Conservation (phyloP, 768 basidiomycete genomes). For the Filobasidium wieringae region DNA sequence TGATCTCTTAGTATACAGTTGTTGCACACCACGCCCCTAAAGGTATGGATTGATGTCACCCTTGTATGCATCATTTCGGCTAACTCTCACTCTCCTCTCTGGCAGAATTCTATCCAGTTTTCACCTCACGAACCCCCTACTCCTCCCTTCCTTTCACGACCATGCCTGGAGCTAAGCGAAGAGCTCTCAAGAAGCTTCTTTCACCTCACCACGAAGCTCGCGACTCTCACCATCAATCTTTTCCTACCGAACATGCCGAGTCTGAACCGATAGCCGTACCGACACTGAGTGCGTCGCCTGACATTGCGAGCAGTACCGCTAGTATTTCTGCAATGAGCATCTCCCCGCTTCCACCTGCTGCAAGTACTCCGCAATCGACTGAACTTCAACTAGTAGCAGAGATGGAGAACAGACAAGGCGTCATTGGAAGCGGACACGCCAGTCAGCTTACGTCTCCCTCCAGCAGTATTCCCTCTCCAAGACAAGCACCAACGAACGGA, state of each 20-base stretch:
- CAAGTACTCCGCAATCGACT: not conserved
- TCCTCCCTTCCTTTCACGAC: not conserved
- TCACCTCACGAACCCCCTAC: not conserved
- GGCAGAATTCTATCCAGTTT: not conserved
- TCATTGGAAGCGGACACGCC: constrained; percentile 9
- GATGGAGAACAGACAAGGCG: constrained; percentile 13
- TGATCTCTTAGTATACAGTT: no score
- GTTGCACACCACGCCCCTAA: no score
- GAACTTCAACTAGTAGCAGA: constrained; percentile 14
- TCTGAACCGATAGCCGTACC: not conserved
- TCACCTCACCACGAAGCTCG: constrained; percentile 12
- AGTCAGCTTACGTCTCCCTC: not conserved
- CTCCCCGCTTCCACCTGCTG: not conserved
- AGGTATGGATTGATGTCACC: no score
- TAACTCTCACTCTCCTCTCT: not conserved
- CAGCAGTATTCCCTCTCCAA: not conserved
- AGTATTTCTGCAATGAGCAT: not conserved
- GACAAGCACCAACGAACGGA: not conserved
- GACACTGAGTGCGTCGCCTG: not conserved
- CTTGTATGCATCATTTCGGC: not conserved
- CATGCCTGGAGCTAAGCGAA: constrained; percentile 37
- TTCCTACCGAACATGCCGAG: not conserved
- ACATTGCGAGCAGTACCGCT: constrained; percentile 2
- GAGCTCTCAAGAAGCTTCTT: constrained; percentile 34
- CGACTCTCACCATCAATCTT: not conserved